Percentiles rank a stretch among this genome's conserved stretches.
Conservation (phyloP, 768 basidiomycete genomes). For the Cystobasidium tubakii region DNA sequence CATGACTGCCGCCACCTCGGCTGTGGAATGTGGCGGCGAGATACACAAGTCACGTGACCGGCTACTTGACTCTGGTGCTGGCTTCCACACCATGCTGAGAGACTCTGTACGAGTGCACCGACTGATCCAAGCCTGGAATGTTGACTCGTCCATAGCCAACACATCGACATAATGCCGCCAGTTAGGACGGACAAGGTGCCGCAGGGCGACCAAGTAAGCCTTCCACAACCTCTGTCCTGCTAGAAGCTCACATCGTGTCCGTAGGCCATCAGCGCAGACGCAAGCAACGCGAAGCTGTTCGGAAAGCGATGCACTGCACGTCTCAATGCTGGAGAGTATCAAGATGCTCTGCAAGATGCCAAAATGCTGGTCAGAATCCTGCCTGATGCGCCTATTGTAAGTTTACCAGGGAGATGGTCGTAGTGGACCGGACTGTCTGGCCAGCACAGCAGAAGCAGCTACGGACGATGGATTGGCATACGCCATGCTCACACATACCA, state of each 20-base stretch:
- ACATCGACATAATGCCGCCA: no score
- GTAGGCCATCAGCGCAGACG: constrained; percentile 10
- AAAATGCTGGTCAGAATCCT: constrained; percentile 5
- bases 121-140: no score
- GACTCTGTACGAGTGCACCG: no score
- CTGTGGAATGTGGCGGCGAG: no score
- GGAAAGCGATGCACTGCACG: constrained; percentile 32
- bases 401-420: background rate
- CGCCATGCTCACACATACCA: background rate
- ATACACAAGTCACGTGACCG: no score
- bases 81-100: no score
- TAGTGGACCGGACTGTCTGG: background rate
- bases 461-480: background rate
- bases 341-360: constrained; percentile 11
- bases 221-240: background rate
- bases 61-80: no score
- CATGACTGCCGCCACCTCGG: no score
- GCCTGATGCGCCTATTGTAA: constrained; percentile 28
- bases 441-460: background rate
- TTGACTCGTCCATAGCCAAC: no score
- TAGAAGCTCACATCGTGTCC: background rate
- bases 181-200: background rate
- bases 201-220: background rate
- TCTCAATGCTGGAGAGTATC: constrained; percentile 3
- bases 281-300: constrained; percentile 18